phyloP scores from a whole-genome alignment of 176 grass and related monocot species.

The Oryza meyeriana region DNA sequence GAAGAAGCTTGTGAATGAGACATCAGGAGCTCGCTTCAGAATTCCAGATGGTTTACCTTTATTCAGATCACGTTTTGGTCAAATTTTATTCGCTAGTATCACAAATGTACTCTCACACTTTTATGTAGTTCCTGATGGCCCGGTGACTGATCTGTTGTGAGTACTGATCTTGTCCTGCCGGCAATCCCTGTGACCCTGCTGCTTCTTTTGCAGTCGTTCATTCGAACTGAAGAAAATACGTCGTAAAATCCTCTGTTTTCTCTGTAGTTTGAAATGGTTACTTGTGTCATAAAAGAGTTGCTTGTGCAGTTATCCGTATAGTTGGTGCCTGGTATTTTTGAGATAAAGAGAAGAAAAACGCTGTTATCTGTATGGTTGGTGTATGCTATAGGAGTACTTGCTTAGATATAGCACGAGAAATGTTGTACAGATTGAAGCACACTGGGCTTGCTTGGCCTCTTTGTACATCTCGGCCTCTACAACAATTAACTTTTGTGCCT shows the following conservation, averaged over 20 bases:
- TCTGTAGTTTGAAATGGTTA: background rate
- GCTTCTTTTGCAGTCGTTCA: slow-evolving; percentile 15
- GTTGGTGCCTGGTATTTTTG: background rate
- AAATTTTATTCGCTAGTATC: background rate
- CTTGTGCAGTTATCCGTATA: background rate
- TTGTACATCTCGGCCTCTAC: too few species aligned
- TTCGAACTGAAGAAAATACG: slow-evolving; percentile 4
- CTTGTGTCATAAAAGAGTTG: background rate
- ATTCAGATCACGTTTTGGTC: slow-evolving; percentile 11
- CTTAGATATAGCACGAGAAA: too few species aligned
- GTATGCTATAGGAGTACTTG: too few species aligned
- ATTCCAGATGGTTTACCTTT: background rate
- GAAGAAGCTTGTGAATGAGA: slow-evolving; percentile 73
- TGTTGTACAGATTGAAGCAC: background rate
- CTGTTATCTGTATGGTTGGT: background rate
- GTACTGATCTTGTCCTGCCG: background rate
- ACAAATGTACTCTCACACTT: background rate
- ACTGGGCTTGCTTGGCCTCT: background rate
- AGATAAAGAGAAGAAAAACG: background rate
- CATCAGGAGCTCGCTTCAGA: background rate
- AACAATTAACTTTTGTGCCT: too few species aligned
- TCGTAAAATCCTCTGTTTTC: background rate
- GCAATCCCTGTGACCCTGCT: background rate
- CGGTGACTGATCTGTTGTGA: background rate
- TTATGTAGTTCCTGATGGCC: slow-evolving; percentile 6